Base-by-base conservation (phyloP, 495 filamentous ascomycete species). In the Pseudoneurospora amorphoporcata region DNA sequence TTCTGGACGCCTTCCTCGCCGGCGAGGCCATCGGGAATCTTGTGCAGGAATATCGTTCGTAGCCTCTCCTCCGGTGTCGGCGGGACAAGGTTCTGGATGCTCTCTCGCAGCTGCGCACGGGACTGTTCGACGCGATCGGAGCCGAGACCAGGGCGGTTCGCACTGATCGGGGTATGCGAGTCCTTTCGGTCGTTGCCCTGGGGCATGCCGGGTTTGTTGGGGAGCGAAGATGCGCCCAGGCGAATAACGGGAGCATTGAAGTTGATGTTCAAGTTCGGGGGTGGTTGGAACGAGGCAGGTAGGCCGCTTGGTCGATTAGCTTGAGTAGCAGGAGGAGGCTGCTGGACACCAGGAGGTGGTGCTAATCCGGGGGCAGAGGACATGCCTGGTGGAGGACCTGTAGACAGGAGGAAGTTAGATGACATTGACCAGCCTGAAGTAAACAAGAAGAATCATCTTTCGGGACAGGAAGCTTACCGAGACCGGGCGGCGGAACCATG, bases 181-280 rank as follows among this genome's bases (percentile, higher is more conserved):
- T 82, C 78, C 72, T 75, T 78, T 35, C 82, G 78, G 65, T 86
- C 84, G 76, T 88, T 81, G 12, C 86, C 82, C n/a, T 69, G 68
- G 12, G 77, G 72, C 0, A 85, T 86, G 43, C 88, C 81, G 43
- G 91, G 85, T 77, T 94, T 93, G 35, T 87, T 79, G 6, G 91
- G 90, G 4, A 88, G 88, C 9, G 89, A 87, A 3, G 87, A 89
- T 45, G 88, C 86, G 10, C 95, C 95, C 42, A 99, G 86, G 35
- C 95, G 92, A 81, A 99, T 98, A 42, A 98, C 95, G 69, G 96
- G 94, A 23, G 95, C 96, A 79, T 91, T 95, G 83, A 98, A 97
- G 83, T 99, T 98, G 84, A 99, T 97, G 81, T 97, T 95, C 86
- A 98, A 91, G 78, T 95, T 97, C 58, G 93, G 84, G 32, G 94